Percentiles rank a stretch among this genome's conserved stretches.
Conservation (phyloP, 2,329 filamentous ascomycete species). For the Xenosphaeropsis pyriputrescens region DNA sequence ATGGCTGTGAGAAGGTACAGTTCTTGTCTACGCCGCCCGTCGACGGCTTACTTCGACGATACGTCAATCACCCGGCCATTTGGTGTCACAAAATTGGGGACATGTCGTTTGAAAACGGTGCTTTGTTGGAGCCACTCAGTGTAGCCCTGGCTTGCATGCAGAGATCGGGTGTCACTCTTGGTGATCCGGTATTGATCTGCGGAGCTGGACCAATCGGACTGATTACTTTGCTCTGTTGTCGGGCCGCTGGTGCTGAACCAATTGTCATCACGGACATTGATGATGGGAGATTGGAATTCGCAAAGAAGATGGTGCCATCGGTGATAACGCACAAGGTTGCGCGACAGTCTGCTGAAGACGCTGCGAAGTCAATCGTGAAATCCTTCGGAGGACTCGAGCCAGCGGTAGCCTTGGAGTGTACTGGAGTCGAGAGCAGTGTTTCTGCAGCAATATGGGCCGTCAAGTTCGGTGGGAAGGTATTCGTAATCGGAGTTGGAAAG, state of each 20-base stretch:
- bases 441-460: slow-evolving; percentile 74
- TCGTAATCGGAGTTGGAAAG: slow-evolving; percentile 89
- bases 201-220: slow-evolving; percentile 91
- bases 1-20: slow-evolving; percentile 73
- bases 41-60: slow-evolving; percentile 72
- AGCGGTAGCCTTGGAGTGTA: slow-evolving; percentile 77
- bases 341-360: slow-evolving; percentile 51
- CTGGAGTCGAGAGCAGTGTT: slow-evolving; percentile 83
- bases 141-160: slow-evolving; percentile 84
- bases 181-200: slow-evolving; percentile 78
- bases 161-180: slow-evolving; percentile 64
- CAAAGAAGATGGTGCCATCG: slow-evolving; percentile 66
- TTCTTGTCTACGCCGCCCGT: slow-evolving; percentile 90
- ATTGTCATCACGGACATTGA: slow-evolving; percentile 94
- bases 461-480: slow-evolving; percentile 94
- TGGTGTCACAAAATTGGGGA: slow-evolving; percentile 95
- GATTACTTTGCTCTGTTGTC: slow-evolving; percentile 71
- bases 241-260: slow-evolving; percentile 77
- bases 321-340: slow-evolving; percentile 72
- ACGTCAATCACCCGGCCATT: slow-evolving; percentile 84
- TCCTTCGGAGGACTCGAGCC: slow-evolving; percentile 71
- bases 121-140: slow-evolving; percentile 77
- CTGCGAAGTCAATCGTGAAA: slow-evolving; percentile 51
- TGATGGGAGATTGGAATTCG: slow-evolving; percentile 69
- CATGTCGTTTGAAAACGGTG: slow-evolving; percentile 85